These are phyloP conservation scores for Gonapodya prolifera DNA, from an alignment of 192 early-diverging fungal genomes.

Conservation along the genomic window DNA sequence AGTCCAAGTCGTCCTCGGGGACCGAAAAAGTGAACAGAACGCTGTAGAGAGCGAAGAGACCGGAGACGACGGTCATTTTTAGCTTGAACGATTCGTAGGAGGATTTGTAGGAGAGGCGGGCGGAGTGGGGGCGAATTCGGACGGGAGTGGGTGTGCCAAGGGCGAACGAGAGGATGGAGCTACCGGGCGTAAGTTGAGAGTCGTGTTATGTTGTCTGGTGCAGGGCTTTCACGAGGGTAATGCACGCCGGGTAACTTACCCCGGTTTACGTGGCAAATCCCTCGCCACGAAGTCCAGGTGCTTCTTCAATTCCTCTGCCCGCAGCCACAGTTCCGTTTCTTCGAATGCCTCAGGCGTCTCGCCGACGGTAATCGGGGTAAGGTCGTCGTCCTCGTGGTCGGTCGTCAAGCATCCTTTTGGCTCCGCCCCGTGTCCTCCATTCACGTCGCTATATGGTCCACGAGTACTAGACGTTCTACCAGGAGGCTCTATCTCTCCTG, in stretches of 20 bases:
- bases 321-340: background rate
- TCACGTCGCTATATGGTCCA: background rate
- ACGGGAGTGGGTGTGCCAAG: conserved; percentile 1
- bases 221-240: no score
- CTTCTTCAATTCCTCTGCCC: background rate
- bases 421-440: background rate
- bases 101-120: conserved; percentile 2
- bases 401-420: no score
- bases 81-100: conserved; percentile 1
- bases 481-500: background rate
- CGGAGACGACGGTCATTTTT: background rate
- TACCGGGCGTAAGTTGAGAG: background rate
- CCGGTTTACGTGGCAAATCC: background rate
- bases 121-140: conserved; percentile 1
- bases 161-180: background rate
- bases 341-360: background rate
- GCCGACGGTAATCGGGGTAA: background rate
- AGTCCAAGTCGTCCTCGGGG: background rate
- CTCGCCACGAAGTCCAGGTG: background rate
- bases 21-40: background rate
- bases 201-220: no score
- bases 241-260: no score
- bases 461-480: background rate
- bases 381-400: background rate
- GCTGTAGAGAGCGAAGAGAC: background rate